Evolutionary conservation across 805 yeast species (phyloP).

Genomic region (Wickerhamomyces sydowiorum): DNA sequence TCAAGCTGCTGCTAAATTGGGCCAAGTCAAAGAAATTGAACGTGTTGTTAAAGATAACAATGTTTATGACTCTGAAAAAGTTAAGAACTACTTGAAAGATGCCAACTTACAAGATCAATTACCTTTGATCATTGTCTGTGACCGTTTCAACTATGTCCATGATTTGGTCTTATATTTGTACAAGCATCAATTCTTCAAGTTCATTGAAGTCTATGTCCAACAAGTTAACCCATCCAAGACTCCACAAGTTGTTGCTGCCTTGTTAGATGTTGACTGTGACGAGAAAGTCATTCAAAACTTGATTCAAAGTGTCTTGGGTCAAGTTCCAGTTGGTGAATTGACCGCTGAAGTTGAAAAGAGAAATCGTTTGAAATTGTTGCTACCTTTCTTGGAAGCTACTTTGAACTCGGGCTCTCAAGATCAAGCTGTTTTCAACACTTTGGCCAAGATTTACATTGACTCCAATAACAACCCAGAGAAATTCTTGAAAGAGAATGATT

Average conservation of each 20-base stretch:
- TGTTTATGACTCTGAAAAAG: conserved; percentile 94
- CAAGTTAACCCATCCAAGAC: conserved; percentile 95
- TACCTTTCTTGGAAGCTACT: conserved; percentile 90
- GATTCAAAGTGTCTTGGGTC: conserved; percentile 82
- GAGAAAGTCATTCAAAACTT: conserved; percentile 79
- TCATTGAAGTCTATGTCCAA: conserved; percentile 96
- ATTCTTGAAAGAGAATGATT: conserved; percentile 84
- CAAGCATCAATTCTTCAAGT: conserved; percentile 93
- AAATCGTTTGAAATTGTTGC: conserved; percentile 82
- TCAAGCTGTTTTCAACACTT: conserved; percentile 86
- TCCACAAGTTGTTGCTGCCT: conserved; percentile 94
- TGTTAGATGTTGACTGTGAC: conserved; percentile 96
- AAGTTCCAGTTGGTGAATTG: conserved; percentile 85
- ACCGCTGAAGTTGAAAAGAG: conserved; percentile 96
- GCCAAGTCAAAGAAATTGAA: conserved; percentile 91
- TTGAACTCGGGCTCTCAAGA: conserved; percentile 81
- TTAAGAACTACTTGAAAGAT: conserved; percentile 94
- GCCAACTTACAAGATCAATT: conserved; percentile 90
- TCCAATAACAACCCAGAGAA: conserved; percentile 97
- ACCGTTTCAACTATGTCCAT: conserved; percentile 84
- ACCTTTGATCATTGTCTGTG: conserved; percentile 95
- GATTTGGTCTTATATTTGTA: conserved; percentile 90
- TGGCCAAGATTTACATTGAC: conserved; percentile 97
- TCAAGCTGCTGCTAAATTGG: conserved; percentile 86
- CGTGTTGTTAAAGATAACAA: conserved; percentile 91